Evolutionary conservation across 305 asterid species (phyloP).

Genomic region (Solanum hybrid): DNA sequence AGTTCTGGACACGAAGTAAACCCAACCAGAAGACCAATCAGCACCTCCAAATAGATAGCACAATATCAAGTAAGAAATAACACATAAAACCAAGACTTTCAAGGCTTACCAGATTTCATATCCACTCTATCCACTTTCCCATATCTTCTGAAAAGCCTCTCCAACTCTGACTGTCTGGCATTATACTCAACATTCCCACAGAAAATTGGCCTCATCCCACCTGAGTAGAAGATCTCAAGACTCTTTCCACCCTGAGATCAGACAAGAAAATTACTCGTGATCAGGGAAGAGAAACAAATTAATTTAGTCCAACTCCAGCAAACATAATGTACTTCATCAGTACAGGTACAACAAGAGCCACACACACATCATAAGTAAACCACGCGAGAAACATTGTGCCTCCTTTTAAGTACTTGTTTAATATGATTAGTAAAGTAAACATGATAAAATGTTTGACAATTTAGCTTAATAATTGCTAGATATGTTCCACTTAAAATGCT

Average conservation of each 20-base stretch:
- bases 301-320: neutral
- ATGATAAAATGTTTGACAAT: neutral
- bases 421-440: neutral
- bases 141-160: conserved; percentile 67
- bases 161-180: conserved; percentile 75
- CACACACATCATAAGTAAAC: neutral
- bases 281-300: neutral
- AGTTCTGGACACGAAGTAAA: neutral
- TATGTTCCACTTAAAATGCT: neutral
- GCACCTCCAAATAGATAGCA: neutral
- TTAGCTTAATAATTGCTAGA: neutral
- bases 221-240: conserved; percentile 11
- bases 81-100: neutral
- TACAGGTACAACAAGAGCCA: neutral
- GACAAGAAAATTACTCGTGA: neutral
- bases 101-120: conserved; percentile 72
- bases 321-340: neutral
- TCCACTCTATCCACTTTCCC: conserved; percentile 78
- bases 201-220: conserved; percentile 62
- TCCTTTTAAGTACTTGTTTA: neutral
- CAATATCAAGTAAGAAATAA: neutral
- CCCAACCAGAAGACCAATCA: neutral
- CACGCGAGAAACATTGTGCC: neutral
- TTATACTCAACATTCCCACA: conserved; percentile 71
- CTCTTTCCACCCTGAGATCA: neutral